Conservation (phyloP, 805 yeast genomes). For the Hanseniaspora valbyensis region DNA sequence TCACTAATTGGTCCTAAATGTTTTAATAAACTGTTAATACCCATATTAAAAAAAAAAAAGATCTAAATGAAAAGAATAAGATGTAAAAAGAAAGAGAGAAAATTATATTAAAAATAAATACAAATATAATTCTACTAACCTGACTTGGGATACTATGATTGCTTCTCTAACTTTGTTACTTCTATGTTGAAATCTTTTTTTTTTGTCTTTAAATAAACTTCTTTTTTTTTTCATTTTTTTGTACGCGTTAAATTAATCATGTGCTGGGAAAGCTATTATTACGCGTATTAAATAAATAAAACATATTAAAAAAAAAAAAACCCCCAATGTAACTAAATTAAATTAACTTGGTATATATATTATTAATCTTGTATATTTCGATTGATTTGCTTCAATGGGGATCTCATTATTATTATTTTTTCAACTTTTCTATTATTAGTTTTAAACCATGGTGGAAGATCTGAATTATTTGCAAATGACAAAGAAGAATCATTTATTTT, state of each 20-base stretch:
- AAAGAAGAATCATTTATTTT: not conserved
- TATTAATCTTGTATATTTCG: not conserved
- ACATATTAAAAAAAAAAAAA: no score
- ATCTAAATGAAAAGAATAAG: not conserved
- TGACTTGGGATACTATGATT: no score
- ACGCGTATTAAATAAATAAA: no score
- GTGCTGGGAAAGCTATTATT: no score
- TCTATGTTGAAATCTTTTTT: no score
- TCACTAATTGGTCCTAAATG: constrained; percentile 63
- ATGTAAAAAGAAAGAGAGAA: not conserved
- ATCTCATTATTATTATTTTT: not conserved
- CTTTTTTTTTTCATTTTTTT: no score
- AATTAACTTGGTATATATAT: not conserved
- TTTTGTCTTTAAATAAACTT: no score
- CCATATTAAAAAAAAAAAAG: constrained; percentile 39
- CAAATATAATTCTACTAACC: no score
- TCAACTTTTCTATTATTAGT: not conserved
- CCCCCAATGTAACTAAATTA: no score
- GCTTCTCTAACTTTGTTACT: no score
- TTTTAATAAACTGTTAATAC: constrained; percentile 74
- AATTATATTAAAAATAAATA: no score
- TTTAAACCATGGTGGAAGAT: constrained; percentile 14
- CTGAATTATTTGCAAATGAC: constrained; percentile 8
- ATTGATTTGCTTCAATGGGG: not conserved
- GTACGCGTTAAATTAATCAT: no score